Conservation (phyloP, 805 yeast genomes). For the Starmerella sp. region DNA sequence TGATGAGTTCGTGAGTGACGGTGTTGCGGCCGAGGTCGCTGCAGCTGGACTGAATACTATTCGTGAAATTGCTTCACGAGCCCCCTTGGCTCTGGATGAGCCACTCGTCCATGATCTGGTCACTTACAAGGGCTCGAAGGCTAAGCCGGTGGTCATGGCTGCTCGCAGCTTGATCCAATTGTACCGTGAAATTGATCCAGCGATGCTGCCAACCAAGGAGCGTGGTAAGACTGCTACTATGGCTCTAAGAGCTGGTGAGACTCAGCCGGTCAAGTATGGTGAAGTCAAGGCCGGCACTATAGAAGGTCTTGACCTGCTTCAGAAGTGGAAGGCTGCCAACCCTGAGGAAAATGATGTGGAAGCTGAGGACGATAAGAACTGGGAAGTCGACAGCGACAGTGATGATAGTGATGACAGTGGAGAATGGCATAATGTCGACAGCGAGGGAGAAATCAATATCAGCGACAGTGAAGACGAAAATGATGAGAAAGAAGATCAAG, state of each 20-base stretch:
- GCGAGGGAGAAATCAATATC: constrained; percentile 31
- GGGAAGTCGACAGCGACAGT: constrained; percentile 29
- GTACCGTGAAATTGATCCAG: constrained; percentile 93
- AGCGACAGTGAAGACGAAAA: constrained; percentile 39
- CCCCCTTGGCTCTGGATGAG: constrained; percentile 87
- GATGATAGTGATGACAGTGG: constrained; percentile 45
- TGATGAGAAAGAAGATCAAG: constrained; percentile 25
- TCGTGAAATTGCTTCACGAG: constrained; percentile 83
- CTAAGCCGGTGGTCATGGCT: constrained; percentile 90
- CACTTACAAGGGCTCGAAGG: constrained; percentile 83
- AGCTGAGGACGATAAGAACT: constrained; percentile 40
- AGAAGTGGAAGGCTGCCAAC: constrained; percentile 64
- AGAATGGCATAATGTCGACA: constrained; percentile 66
- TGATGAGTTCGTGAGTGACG: constrained; percentile 95
- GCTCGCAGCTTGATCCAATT: constrained; percentile 77
- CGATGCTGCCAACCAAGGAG: constrained; percentile 80
- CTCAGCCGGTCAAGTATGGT: constrained; percentile 29
- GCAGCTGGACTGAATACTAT: constrained; percentile 96
- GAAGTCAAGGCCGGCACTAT: constrained; percentile 61
- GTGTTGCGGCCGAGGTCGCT: constrained; percentile 96
- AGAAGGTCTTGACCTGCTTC: constrained; percentile 84
- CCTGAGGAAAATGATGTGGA: constrained; percentile 48
- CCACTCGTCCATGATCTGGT: constrained; percentile 78
- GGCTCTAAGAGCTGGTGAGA: constrained; percentile 56
- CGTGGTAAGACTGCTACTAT: constrained; percentile 88